Percentiles rank a stretch among this genome's conserved stretches.
These are phyloP conservation scores for Acacia concinna DNA, from an alignment of 331 rosid species.

Conservation along the genomic window DNA sequence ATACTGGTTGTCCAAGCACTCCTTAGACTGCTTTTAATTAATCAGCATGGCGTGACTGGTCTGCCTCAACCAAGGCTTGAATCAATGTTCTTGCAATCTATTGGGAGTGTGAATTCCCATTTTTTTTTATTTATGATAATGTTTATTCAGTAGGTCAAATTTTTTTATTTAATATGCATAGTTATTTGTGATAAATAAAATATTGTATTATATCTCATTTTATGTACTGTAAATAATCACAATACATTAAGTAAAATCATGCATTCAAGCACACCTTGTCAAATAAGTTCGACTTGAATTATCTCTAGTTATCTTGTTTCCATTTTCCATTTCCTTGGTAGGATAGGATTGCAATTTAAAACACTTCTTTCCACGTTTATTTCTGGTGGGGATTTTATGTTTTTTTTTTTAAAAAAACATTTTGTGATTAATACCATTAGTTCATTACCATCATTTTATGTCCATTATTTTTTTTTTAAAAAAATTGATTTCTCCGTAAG, in stretches of 20 bases:
- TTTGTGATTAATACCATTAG: not conserved
- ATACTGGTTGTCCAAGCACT: not conserved
- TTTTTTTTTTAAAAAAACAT: no score
- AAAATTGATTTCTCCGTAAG: not conserved
- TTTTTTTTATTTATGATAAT: not conserved
- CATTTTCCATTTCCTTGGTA: not conserved
- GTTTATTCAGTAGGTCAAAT: not conserved
- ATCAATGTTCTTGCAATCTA: not conserved
- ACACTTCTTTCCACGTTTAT: not conserved
- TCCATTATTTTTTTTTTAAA: not conserved
- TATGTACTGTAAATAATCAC: not conserved
- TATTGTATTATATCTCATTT: not conserved
- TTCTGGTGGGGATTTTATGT: not conserved
- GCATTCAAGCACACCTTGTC: not conserved
- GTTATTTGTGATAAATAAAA: not conserved
- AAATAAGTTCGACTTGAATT: not conserved
- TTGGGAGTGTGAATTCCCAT: no score
- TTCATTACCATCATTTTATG: not conserved
- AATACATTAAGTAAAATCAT: not conserved
- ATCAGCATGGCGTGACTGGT: not conserved
- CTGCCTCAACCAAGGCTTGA: not conserved
- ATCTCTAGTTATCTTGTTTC: not conserved
- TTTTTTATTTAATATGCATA: not conserved
- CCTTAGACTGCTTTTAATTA: not conserved
- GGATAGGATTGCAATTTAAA: not conserved